These are phyloP conservation scores for Penicillium nordicum DNA, from an alignment of 2,329 filamentous ascomycete genomes.

Conservation along the genomic window DNA sequence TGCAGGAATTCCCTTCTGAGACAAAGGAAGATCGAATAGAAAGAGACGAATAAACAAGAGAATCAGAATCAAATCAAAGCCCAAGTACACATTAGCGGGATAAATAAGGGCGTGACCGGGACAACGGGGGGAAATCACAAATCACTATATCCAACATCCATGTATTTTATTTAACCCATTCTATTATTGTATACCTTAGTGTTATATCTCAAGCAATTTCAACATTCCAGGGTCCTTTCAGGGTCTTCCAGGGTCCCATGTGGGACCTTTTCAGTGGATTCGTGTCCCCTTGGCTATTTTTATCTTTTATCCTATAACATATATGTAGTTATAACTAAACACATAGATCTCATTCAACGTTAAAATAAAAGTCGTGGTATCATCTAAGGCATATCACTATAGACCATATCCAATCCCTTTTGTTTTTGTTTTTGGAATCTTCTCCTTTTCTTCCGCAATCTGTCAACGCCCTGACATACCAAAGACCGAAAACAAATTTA, in stretches of 20 bases:
- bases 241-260: neutral
- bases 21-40: neutral
- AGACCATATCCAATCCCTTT: neutral
- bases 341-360: neutral
- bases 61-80: neutral
- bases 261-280: neutral
- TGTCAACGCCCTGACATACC: neutral
- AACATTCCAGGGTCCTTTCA: neutral
- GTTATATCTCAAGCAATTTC: neutral
- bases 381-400: neutral
- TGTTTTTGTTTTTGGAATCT: neutral
- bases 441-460: neutral
- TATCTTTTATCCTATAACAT: neutral
- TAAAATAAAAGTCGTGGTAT: constrained; percentile 1
- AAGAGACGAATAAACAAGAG: too few relatives aligned
- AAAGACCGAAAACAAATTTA: neutral
- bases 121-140: constrained; percentile 6
- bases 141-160: too few relatives aligned
- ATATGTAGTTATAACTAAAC: too few relatives aligned
- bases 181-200: neutral
- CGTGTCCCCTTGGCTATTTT: constrained; percentile 3
- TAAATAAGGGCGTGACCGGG: constrained; percentile 16
- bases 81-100: neutral
- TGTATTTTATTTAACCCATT: neutral
- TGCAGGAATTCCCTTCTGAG: neutral